Conservation (phyloP, 768 basidiomycete species). For the Terana coerulea region DNA sequence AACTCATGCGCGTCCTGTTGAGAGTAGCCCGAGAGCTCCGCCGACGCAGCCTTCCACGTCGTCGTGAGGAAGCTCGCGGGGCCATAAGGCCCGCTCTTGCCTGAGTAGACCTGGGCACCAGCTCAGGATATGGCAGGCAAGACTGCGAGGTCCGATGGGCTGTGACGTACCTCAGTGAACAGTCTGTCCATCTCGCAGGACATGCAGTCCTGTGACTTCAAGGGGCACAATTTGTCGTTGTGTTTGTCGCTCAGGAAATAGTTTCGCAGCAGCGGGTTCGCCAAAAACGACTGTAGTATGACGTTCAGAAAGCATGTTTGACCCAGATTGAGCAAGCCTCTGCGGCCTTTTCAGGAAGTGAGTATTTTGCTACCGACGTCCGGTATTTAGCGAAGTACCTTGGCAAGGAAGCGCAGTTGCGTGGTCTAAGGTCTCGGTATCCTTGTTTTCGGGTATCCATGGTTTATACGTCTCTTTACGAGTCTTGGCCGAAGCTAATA, state of each 20-base stretch:
- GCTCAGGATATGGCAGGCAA: background rate
- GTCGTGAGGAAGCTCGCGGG: constrained; percentile 81
- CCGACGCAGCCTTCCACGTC: constrained; percentile 71
- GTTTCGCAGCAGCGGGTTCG: constrained; percentile 86
- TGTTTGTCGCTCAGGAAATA: constrained; percentile 92
- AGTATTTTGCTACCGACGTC: no score
- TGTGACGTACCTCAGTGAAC: constrained; percentile 65
- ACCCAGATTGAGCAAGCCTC: constrained; percentile 83
- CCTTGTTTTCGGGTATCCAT: constrained; percentile 45
- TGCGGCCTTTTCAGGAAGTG: constrained; percentile 63
- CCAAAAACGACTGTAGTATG: constrained; percentile 82
- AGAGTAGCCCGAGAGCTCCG: constrained; percentile 82
- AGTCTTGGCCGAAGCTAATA: background rate
- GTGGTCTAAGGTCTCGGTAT: constrained; percentile 43
- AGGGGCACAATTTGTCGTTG: constrained; percentile 69
- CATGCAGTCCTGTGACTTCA: constrained; percentile 67
- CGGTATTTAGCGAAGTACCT: constrained; percentile 50
- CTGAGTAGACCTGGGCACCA: constrained; percentile 36
- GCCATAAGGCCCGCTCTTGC: constrained; percentile 61
- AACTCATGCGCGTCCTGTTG: constrained; percentile 95
- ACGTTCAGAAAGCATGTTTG: constrained; percentile 95
- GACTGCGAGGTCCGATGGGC: background rate
- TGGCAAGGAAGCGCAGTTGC: constrained; percentile 63
- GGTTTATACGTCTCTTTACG: constrained; percentile 39
- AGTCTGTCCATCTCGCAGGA: constrained; percentile 93